phyloP scores from a whole-genome alignment of 768 basidiomycete genomes.

The Pisolithus microcarpus region DNA sequence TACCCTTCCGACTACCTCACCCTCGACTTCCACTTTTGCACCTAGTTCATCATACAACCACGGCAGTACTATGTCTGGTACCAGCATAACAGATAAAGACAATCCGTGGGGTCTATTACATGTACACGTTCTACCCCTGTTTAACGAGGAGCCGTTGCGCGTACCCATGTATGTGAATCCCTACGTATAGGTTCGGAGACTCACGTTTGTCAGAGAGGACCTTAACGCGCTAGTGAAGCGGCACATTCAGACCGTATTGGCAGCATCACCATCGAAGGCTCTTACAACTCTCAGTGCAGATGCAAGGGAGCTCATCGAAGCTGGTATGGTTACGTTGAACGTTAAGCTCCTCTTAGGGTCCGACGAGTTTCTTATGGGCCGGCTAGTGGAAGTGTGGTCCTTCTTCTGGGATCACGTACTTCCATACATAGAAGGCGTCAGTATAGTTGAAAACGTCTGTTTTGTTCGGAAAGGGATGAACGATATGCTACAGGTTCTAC shows the following conservation, averaged over 20 bases:
- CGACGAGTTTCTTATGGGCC: slow-evolving; percentile 67
- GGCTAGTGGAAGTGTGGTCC: slow-evolving; percentile 83
- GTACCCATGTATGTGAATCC: slow-evolving; percentile 58
- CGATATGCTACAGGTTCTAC: slow-evolving; percentile 40
- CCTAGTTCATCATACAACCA: slow-evolving; percentile 30
- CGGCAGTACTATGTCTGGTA: slow-evolving; percentile 11
- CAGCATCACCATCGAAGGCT: slow-evolving; percentile 68
- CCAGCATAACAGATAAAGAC: slow-evolving; percentile 41
- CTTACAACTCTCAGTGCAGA: slow-evolving; percentile 69
- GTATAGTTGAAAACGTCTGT: slow-evolving; percentile 18
- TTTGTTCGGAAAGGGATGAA: background rate
- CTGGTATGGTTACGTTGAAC: slow-evolving; percentile 89
- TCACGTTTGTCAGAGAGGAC: slow-evolving; percentile 59
- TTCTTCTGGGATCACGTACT: slow-evolving; percentile 92
- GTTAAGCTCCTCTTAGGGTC: slow-evolving; percentile 72
- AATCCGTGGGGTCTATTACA: slow-evolving; percentile 79
- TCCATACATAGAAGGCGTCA: slow-evolving; percentile 81
- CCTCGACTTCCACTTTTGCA: slow-evolving; percentile 27
- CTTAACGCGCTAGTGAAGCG: slow-evolving; percentile 75
- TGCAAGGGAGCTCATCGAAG: slow-evolving; percentile 72
- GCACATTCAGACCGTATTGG: slow-evolving; percentile 69
- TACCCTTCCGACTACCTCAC: slow-evolving; percentile 32
- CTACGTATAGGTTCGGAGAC: background rate
- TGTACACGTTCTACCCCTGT: slow-evolving; percentile 82
- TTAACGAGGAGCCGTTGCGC: slow-evolving; percentile 83